Evolutionary conservation across 2,329 filamentous ascomycete genomes (phyloP), one percentile per base, ranked within the genome.

Genomic region (Arthrinium phaeospermum): DNA sequence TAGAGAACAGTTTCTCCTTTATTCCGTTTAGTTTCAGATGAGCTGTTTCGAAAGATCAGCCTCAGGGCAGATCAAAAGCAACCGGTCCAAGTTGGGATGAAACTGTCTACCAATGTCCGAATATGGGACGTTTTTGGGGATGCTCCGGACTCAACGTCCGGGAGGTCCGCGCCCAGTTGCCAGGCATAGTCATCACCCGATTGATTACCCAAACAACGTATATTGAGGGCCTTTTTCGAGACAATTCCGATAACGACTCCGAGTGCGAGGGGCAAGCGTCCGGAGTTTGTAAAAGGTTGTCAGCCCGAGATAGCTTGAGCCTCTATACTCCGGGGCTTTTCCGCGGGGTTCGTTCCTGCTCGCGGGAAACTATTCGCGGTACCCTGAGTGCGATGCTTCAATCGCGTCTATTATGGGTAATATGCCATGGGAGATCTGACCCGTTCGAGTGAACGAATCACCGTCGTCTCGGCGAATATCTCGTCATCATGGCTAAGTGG

Each of bases 121-220:
- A 64, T 64, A 64, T 64, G 57, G 57, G 34, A 64, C 34, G 27
- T 34, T 41, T 37, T 64, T 64, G 57, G 57, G 57, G 57, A 22
- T 64, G 57, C 34, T 64, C 57, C 57, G 57, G 57, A 41, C 57
- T 41, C 34, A 41, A 64, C 57, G 57, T 64, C 57, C 57, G 22
- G 34, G 34, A 64, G 22, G 34, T 64, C 22, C 57, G 53, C 53
- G 57, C 34, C 57, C 34, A n/a, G 12, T 49, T 24, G 46, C 0
- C 16, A 47, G 46, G 19, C 16, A 47, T 46, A 19, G 53, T n/a
- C n/a, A 64, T 64, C 57, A 64, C 19, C 57, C 57, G 57, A 41
- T 37, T 64, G 57, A 64, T 37, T 64, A 64, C 57, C 57, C 57
- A 61, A 57, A 57, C 51, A 34, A 34, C 34, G 24, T 30, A 34